These are phyloP conservation scores for Crinitomyces ghanaensis DNA, from an alignment of 805 yeast species.

Conservation along the genomic window DNA sequence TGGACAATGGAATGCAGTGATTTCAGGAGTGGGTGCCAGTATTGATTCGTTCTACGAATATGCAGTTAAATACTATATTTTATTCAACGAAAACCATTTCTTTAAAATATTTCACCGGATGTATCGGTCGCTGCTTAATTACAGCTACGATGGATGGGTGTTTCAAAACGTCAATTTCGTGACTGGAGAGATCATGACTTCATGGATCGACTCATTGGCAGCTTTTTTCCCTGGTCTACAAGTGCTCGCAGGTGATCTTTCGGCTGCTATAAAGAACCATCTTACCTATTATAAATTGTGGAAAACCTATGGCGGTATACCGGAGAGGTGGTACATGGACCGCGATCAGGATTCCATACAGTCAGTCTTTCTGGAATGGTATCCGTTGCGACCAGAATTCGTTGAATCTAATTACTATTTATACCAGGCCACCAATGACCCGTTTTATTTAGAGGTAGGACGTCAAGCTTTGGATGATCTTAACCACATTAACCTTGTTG, in stretches of 20 bases:
- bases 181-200: constrained; percentile 38
- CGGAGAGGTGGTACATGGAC: constrained; percentile 64
- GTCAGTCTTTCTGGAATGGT: constrained; percentile 63
- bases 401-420: constrained; percentile 79
- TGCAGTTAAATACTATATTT: constrained; percentile 62
- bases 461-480: constrained; percentile 48
- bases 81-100: constrained; percentile 52
- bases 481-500: constrained; percentile 38
- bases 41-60: constrained; percentile 87
- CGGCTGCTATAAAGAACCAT: constrained; percentile 54
- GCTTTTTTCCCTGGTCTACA: constrained; percentile 87
- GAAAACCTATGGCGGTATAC: constrained; percentile 69
- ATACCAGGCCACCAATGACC: constrained; percentile 77
- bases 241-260: constrained; percentile 64
- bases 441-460: constrained; percentile 70
- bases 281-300: constrained; percentile 60
- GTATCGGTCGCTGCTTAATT: constrained; percentile 45
- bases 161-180: constrained; percentile 45
- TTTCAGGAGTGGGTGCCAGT: constrained; percentile 83
- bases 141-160: constrained; percentile 39
- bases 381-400: constrained; percentile 86
- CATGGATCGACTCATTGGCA: constrained; percentile 77
- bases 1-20: constrained; percentile 43
- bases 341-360: constrained; percentile 13
- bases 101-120: constrained; percentile 40